These are phyloP conservation scores for Physcomitrellopsis africana DNA, from an alignment of 225 moss, liverwort and hornwort species.

Conservation along the genomic window DNA sequence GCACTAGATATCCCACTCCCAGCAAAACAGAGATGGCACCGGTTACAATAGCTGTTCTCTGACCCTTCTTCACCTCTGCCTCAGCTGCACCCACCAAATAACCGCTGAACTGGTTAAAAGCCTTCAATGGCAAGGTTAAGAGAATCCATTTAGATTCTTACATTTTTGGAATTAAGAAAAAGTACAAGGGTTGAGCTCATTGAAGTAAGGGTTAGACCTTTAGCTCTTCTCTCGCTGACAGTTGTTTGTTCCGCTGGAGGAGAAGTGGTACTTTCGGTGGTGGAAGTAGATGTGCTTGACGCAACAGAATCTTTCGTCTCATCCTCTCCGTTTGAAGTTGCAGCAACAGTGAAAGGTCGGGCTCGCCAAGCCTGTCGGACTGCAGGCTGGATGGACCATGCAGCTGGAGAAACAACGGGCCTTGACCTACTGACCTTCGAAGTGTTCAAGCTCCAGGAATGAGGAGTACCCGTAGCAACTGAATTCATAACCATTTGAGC, in stretches of 20 bases:
- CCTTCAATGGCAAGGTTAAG: not conserved
- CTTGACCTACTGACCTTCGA: slow-evolving; percentile 14
- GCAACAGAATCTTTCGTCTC: slow-evolving; percentile 25
- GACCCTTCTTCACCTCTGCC: slow-evolving; percentile 59
- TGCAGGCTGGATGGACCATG: slow-evolving; percentile 23
- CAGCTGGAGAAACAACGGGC: slow-evolving; percentile 18
- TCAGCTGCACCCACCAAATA: slow-evolving; percentile 41
- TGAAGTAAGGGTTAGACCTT: slow-evolving; percentile 26
- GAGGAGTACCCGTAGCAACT: slow-evolving; percentile 7
- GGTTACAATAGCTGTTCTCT: slow-evolving; percentile 67
- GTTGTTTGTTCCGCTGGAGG: not conserved
- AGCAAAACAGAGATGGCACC: slow-evolving; percentile 77
- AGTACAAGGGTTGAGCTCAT: not conserved
- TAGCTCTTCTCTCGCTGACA: slow-evolving; percentile 40
- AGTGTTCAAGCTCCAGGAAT: slow-evolving; percentile 24
- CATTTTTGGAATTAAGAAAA: not conserved
- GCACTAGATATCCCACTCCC: slow-evolving; percentile 78
- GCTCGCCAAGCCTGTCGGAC: slow-evolving; percentile 11
- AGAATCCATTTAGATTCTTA: not conserved
- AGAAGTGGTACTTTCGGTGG: not conserved
- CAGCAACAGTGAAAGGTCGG: slow-evolving; percentile 21
- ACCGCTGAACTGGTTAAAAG: not conserved
- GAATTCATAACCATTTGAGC: slow-evolving; percentile 30
- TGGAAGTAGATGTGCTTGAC: slow-evolving; percentile 27
- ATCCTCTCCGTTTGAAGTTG: slow-evolving; percentile 33